Evolutionary conservation across 352 stramenopile species (phyloP), one percentile per base, ranked within the genome.

Genomic region (Globisporangium cystogenes): DNA sequence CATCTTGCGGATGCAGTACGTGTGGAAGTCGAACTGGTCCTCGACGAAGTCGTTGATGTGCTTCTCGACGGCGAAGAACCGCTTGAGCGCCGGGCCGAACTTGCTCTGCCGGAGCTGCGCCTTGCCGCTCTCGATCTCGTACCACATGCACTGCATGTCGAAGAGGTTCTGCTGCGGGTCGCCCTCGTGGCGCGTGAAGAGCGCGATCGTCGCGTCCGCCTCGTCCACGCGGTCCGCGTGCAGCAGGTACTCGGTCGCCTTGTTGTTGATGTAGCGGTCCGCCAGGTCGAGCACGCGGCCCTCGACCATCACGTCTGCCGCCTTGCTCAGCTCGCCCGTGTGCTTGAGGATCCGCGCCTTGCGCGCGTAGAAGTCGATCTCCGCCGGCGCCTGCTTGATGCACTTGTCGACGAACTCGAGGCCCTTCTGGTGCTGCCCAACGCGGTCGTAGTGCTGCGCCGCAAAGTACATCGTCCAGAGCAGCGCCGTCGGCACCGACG

Each of bases 91-190:
- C 40, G 82, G 81, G 1, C 89, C 95, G 33, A 77, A 81, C 51
- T 86, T 70, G 48, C 76, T 56, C 57, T 87, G 70, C 37, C 79
- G 74, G 46, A 86, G 46, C 7, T 88, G 78, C 47, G 74, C 76
- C 48, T 67, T 56, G 27, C 74, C 85, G 45, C 75, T 81, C 67
- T 98, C 95, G 42, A 98, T 80, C 70, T 99, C 96, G 71, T 98
- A 99, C 97, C 97, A 99, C 67, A 97, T 97, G 69, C 92, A 98
- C 72, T 99, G 97, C 95, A 99, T 99, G 51, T 99, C 96, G 57
- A 87, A 98, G 47, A 99, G 68, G 65, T 98, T 98, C 60, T 97
- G 83, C 66, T 98, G 88, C 26, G 93, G 86, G 64, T 99, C 96
- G n/a, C 94, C 96, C 62, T 97, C 92, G 62, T 99, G 93, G 33